Base-by-base conservation (phyloP, 345 rosid species). In the Gynandropsis gynandra region DNA sequence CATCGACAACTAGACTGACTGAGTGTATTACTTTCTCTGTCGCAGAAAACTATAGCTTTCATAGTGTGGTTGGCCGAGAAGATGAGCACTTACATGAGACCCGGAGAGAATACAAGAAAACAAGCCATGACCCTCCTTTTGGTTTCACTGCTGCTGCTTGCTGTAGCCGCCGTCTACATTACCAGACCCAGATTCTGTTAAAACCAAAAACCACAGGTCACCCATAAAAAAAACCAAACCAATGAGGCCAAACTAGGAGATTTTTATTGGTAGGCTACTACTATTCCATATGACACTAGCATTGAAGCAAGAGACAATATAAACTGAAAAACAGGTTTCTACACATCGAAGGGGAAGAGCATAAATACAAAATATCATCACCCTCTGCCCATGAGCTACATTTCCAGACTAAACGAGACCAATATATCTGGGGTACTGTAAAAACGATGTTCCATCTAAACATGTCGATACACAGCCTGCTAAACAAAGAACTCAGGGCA, bases 41-140 rank as follows among this genome's bases (percentile, higher is more conserved):
- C 49, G 62, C 75, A 79, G 89, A 75, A 72, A 68, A 43, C 71
- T 19, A 69, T 74, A 27, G 72, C 60, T 10, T 52, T 53, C 48
- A 5, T 5, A 5, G 29, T 24, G 29, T 2, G 29, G 4, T 2
- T 24, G 29, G 29, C 29, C 2, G 29, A 24, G 29, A 24, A 24
- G 29, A 24, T 24, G 29, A 24, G 29, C 29, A 24, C 29, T 24
- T 24, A 24, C 29, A 24, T 24, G 29, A 24, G 29, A 24, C 29
- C 29, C 5, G 29, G 29, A 24, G 29, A 24, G 29, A 24, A 41
- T 56, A 18, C 55, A 13, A 54, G 54, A 56, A 60, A 32, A 53
- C 67, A 41, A 34, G 54, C 61, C 47, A 42, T 29, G 31, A 9
- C 49, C 0, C 7, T 21, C 14, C 39, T 58, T n/a, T 38, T 68